Percentiles rank a stretch among this genome's conserved stretches.
phyloP scores from a whole-genome alignment of 768 basidiomycete species.

The Pleurotus pulmonarius region DNA sequence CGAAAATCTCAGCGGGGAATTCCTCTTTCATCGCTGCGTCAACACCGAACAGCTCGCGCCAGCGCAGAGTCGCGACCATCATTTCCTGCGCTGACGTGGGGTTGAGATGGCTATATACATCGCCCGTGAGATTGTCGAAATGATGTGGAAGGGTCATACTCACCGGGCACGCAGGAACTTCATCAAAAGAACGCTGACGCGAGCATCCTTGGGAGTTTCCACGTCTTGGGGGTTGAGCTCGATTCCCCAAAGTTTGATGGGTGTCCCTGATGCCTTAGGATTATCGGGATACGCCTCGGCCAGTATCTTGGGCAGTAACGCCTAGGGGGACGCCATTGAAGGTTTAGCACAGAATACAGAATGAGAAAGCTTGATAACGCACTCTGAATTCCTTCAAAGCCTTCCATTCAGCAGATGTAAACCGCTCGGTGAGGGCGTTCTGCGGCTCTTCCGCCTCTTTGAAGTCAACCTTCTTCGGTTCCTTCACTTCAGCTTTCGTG shows the following conservation, averaged over 20 bases:
- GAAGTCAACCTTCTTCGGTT: conserved; percentile 9
- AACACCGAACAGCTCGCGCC: conserved; percentile 66
- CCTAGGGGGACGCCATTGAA: conserved; percentile 16
- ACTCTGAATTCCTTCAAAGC: conserved; percentile 70
- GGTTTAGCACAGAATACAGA: neutral
- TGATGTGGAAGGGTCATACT: neutral
- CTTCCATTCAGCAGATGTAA: conserved; percentile 69
- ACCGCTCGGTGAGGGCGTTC: conserved; percentile 64
- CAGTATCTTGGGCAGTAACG: conserved; percentile 36
- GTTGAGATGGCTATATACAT: conserved; percentile 46
- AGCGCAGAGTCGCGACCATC: conserved; percentile 65
- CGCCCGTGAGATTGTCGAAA: too few species aligned
- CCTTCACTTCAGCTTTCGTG: conserved; percentile 17
- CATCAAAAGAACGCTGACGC: conserved; percentile 72
- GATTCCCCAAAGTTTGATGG: conserved; percentile 71
- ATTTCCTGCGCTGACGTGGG: conserved; percentile 55
- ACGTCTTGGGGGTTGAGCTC: conserved; percentile 48
- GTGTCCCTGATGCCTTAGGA: conserved; percentile 35
- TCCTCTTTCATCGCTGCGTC: conserved; percentile 56
- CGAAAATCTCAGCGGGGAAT: conserved; percentile 63
- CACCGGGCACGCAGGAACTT: conserved; percentile 80
- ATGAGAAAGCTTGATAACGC: conserved; percentile 13
- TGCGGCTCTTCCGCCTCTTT: conserved; percentile 47
- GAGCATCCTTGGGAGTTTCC: conserved; percentile 48
- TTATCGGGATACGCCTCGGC: conserved; percentile 53